Base-by-base conservation (phyloP, 1,284 basidiomycete genomes). In the Tremellales sp. region DNA sequence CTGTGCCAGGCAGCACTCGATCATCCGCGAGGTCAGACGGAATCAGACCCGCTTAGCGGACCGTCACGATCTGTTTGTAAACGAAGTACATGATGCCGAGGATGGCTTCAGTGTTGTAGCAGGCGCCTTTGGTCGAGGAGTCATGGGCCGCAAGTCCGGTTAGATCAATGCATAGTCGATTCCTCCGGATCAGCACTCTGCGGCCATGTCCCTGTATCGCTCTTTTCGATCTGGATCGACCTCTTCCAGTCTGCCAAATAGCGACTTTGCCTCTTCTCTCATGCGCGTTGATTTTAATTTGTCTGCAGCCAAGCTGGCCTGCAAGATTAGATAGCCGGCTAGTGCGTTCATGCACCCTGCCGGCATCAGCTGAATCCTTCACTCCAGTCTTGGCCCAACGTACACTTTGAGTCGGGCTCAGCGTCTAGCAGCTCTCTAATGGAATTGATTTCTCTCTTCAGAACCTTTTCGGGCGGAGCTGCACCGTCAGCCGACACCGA, bases 331-430 rank as follows among this genome's bases (percentile, higher is more conserved):
- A 72, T 92, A 92, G 61, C 87, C 81, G 1, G 89, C 83, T n/a
- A 94, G 79, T 0, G 87, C 88, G 60, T 93, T 89, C 79, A 96
- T 84, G 65, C 89, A 92, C 91, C 90, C 90, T 94, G 60, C 25
- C 25, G 15, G 13, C 35, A 21, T 48, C 19, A 40, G 39, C 39
- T n/a, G n/a, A n/a, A n/a, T n/a, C n/a, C n/a, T n/a, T n/a, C n/a
- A n/a, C n/a, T n/a, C n/a, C n/a, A n/a, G n/a, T n/a, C n/a, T n/a
- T n/a, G n/a, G n/a, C n/a, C n/a, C n/a, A n/a, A n/a, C 84, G 51
- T 67, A 90, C 94, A 97, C 79, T 91, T 96, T 58, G 89, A 90
- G 57, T 94, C 89, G 1, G 92, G 86, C 66, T 97, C 89, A 51
- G 92, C 83, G 41, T 87, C 84, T 33, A 92, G 76, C n/a, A 99